These are phyloP conservation scores for Pyrenula aspistea DNA, from an alignment of 495 filamentous ascomycete species.

Conservation along the genomic window DNA sequence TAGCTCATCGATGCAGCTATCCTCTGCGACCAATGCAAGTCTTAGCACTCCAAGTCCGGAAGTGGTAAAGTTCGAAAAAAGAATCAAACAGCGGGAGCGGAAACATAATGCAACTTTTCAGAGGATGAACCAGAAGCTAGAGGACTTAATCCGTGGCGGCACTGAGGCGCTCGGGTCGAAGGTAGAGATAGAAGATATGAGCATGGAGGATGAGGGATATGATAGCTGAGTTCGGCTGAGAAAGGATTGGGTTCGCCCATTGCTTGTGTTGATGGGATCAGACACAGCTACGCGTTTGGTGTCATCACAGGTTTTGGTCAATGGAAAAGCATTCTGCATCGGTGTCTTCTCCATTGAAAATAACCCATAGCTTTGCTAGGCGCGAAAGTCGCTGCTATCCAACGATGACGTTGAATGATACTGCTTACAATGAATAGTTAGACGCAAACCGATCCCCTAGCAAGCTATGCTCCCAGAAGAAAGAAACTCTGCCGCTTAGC, in stretches of 20 bases:
- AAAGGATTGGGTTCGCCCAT: neutral
- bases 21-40: neutral
- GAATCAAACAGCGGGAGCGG: neutral
- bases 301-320: too few species aligned
- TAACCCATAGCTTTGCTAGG: too few species aligned
- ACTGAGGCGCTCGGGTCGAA: neutral
- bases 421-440: too few species aligned
- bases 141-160: neutral
- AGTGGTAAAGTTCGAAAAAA: neutral
- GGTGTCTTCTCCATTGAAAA: too few species aligned
- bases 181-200: neutral
- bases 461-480: too few species aligned
- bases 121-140: neutral
- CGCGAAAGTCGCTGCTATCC: too few species aligned
- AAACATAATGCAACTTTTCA: neutral
- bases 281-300: too few species aligned
- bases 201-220: neutral
- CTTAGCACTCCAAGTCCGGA: neutral
- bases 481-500: too few species aligned
- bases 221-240: neutral
- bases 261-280: too few species aligned
- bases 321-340: too few species aligned
- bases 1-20: constrained; percentile 5
- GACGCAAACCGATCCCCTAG: too few species aligned
- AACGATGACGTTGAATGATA: too few species aligned